phyloP scores from a whole-genome alignment of 768 basidiomycete species.

The Amanita polypyramis region DNA sequence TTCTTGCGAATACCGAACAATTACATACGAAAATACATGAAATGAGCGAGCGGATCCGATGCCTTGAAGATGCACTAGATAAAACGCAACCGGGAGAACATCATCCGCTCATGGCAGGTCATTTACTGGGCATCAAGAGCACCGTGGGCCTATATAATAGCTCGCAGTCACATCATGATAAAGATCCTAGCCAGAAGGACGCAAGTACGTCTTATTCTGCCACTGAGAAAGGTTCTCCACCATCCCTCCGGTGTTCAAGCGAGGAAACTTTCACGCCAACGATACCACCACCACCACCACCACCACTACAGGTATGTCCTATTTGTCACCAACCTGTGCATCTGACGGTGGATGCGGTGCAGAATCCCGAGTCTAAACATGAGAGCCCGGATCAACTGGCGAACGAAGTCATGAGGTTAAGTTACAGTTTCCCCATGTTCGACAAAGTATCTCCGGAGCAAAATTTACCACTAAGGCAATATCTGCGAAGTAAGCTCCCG shows the following conservation, averaged over 20 bases:
- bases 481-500: conserved; percentile 48
- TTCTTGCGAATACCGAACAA: conserved; percentile 58
- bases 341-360: background rate
- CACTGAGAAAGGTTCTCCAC: background rate
- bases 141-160: conserved; percentile 38
- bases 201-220: background rate
- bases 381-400: conserved; percentile 21
- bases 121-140: conserved; percentile 46
- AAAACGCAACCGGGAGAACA: conserved; percentile 19
- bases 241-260: conserved; percentile 18
- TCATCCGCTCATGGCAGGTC: conserved; percentile 42
- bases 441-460: conserved; percentile 37
- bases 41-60: conserved; percentile 56
- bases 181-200: conserved; percentile 1
- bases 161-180: conserved; percentile 13
- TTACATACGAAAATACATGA: conserved; percentile 54
- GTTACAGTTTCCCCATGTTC: conserved; percentile 45
- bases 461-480: conserved; percentile 43
- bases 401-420: conserved; percentile 37
- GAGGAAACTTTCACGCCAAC: conserved; percentile 19
- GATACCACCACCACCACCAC: no score
- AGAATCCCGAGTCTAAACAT: conserved; percentile 9
- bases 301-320: conserved; percentile 10
- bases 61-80: conserved; percentile 47
- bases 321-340: background rate